phyloP scores from a whole-genome alignment of 768 basidiomycete genomes.

The Tricholoma terreum region DNA sequence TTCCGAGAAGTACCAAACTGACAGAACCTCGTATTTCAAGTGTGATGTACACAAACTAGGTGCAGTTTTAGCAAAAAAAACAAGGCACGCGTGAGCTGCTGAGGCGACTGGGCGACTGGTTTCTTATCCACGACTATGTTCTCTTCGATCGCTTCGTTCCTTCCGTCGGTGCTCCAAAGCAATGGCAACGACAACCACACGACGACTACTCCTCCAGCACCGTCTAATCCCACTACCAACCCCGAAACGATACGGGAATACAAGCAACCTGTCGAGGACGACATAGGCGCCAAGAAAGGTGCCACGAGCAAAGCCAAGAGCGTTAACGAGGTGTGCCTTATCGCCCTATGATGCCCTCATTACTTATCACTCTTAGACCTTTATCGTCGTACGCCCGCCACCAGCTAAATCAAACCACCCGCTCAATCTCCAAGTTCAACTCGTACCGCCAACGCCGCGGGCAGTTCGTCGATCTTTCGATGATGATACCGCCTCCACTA shows the following conservation, averaged over 20 bases:
- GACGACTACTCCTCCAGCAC: constrained; percentile 5
- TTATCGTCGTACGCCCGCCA: constrained; percentile 89
- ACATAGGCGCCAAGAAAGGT: constrained; percentile 38
- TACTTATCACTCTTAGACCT: constrained; percentile 51
- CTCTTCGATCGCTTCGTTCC: constrained; percentile 18
- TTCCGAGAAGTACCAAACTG: too few species aligned
- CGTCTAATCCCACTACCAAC: constrained; percentile 11
- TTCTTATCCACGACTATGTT: constrained; percentile 13
- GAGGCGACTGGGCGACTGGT: too few species aligned
- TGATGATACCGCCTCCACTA: constrained; percentile 12
- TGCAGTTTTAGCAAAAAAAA: too few species aligned
- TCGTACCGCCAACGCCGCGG: constrained; percentile 67
- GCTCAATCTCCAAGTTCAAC: constrained; percentile 87
- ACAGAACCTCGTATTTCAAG: too few species aligned
- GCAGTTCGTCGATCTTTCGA: constrained; percentile 48
- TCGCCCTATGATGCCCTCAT: background rate
- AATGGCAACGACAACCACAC: constrained; percentile 7
- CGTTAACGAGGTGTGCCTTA: constrained; percentile 44
- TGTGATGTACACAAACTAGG: too few species aligned
- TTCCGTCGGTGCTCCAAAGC: constrained; percentile 17
- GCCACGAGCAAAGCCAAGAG: constrained; percentile 35
- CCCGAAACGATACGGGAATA: constrained; percentile 19
- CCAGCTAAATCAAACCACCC: constrained; percentile 84
- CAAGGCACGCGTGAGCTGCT: too few species aligned
- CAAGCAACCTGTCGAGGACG: constrained; percentile 20